These are phyloP conservation scores for Amesomyces nigricolor DNA, from an alignment of 2,329 filamentous ascomycete genomes.

Conservation along the genomic window DNA sequence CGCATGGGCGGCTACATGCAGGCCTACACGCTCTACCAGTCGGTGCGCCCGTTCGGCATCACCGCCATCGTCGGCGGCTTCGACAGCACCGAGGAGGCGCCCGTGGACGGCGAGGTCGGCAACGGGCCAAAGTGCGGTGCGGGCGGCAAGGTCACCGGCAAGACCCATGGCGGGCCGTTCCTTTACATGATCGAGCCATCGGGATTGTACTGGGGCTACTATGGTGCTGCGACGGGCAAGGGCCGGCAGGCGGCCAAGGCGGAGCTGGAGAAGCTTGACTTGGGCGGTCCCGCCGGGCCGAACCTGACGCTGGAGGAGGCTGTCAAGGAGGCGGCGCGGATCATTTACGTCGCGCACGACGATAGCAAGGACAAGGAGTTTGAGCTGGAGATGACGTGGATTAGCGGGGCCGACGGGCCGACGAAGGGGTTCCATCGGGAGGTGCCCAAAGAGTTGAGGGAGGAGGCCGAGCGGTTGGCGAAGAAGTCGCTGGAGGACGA, in stretches of 20 bases:
- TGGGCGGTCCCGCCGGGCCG: conserved; percentile 58
- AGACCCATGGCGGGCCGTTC: conserved; percentile 79
- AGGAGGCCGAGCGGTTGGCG: conserved; percentile 88
- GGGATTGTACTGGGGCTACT: conserved; percentile 97
- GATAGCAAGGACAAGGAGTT: conserved; percentile 99
- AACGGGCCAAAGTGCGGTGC: conserved; percentile 70
- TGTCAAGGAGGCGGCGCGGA: conserved; percentile 92
- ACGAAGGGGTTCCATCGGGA: conserved; percentile 91
- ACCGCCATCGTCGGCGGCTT: conserved; percentile 91
- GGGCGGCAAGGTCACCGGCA: conserved; percentile 71
- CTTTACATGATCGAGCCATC: conserved; percentile 99
- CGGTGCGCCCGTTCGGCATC: conserved; percentile 92
- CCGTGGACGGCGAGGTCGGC: conserved; percentile 88
- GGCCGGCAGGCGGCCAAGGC: conserved; percentile 95
- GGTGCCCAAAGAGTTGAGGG: conserved; percentile 82
- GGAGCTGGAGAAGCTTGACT: conserved; percentile 94
- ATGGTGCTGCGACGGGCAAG: conserved; percentile 95
- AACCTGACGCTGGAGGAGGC: conserved; percentile 74
- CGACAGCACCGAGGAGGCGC: conserved; percentile 79
- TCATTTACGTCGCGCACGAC: conserved; percentile 96
- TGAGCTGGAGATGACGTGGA: conserved; percentile 98
- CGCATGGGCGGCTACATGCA: conserved; percentile 96
- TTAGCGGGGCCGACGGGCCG: conserved; percentile 75
- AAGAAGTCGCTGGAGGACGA: conserved; percentile 86
- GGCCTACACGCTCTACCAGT: conserved; percentile 95